A percentile compares a stretch with the other conserved stretches of the same genome.
Conservation (phyloP, 805 yeast species). For the Wickerhamiella alocasiicola region DNA sequence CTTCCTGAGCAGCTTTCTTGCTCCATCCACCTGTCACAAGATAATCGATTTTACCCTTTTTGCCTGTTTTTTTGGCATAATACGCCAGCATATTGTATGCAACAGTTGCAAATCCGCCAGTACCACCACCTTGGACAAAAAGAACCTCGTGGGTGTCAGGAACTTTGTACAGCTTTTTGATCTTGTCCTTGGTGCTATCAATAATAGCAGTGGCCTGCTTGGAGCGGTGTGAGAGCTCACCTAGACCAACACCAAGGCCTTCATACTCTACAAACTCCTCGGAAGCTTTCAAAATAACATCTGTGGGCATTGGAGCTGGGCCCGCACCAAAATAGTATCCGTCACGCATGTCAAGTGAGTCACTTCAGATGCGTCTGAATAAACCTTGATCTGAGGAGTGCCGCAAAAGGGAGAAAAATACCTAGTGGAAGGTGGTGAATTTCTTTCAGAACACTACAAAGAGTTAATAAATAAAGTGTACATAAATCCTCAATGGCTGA, state of each 20-base stretch:
- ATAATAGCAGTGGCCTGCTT: conserved; percentile 66
- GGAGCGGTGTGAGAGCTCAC: conserved; percentile 94
- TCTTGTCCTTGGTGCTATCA: conserved; percentile 57
- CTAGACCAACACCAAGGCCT: conserved; percentile 68
- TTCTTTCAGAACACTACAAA: neutral
- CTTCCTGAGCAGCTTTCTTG: conserved; percentile 76
- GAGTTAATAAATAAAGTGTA: neutral
- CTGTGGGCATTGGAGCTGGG: conserved; percentile 82
- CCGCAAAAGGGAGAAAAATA: no score
- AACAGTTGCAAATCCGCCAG: conserved; percentile 84
- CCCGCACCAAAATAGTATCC: conserved; percentile 88
- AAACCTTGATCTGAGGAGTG: no score
- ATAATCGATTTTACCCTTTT: conserved; percentile 71
- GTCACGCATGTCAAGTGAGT: conserved; percentile 19
- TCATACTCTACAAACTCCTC: conserved; percentile 63
- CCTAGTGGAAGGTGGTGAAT: no score
- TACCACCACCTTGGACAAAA: conserved; percentile 97
- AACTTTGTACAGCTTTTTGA: conserved; percentile 51
- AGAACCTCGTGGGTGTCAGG: conserved; percentile 93
- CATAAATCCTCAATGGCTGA: no score
- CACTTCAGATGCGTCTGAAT: no score
- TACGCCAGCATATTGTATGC: conserved; percentile 73
- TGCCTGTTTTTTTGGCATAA: conserved; percentile 57
- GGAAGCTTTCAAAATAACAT: conserved; percentile 80
- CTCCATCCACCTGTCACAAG: conserved; percentile 93